These are phyloP conservation scores for Trichophyton verrucosum DNA, from an alignment of 2,329 filamentous ascomycete genomes.

Conservation along the genomic window DNA sequence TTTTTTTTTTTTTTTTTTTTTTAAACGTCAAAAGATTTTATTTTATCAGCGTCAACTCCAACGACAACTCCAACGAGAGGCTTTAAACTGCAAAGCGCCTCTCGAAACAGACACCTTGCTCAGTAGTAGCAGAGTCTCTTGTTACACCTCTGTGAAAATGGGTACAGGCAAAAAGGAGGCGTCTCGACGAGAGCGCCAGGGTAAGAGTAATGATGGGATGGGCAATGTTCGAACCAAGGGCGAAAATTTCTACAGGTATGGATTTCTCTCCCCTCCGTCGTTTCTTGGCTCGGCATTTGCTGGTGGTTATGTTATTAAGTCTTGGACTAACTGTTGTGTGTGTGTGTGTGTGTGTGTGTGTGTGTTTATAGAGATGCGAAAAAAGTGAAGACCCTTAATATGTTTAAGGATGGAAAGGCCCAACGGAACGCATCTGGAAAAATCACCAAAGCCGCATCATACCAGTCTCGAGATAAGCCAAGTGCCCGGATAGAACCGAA, in stretches of 20 bases:
- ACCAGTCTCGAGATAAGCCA: slow-evolving; percentile 70
- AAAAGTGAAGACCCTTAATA: slow-evolving; percentile 77
- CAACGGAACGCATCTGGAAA: slow-evolving; percentile 71
- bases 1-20: slow-evolving; percentile 21
- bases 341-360: slow-evolving; percentile 13
- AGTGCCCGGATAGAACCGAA: slow-evolving; percentile 86
- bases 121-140: slow-evolving; percentile 9
- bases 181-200: slow-evolving; percentile 68
- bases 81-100: background rate
- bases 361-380: slow-evolving; percentile 51
- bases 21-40: slow-evolving; percentile 1
- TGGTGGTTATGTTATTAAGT: too few species aligned
- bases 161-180: slow-evolving; percentile 88
- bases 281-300: too few species aligned
- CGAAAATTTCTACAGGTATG: slow-evolving; percentile 91
- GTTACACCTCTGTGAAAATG: slow-evolving; percentile 42
- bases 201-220: slow-evolving; percentile 75
- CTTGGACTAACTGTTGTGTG: slow-evolving; percentile 9
- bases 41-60: background rate
- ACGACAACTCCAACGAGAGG: background rate
- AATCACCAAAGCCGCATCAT: slow-evolving; percentile 71
- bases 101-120: slow-evolving; percentile 4
- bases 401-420: slow-evolving; percentile 77
- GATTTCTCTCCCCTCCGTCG: background rate
- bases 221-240: slow-evolving; percentile 86